Evolutionary conservation across 2,329 filamentous ascomycete genomes (phyloP).

Genomic region (Diaporthe destruens): DNA sequence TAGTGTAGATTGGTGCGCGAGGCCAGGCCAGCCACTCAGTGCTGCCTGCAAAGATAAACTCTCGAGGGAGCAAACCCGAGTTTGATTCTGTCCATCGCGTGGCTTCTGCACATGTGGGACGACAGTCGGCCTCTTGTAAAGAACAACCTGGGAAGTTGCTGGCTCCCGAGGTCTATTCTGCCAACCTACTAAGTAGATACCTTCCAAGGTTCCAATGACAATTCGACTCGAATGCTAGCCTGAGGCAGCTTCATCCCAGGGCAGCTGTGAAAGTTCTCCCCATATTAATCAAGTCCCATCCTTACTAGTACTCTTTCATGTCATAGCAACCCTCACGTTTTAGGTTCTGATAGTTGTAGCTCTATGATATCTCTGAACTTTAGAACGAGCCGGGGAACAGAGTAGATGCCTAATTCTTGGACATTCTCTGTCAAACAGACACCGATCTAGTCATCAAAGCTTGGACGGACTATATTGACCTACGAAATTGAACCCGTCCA

Average conservation of each 20-base stretch:
- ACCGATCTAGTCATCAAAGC: too few relatives aligned
- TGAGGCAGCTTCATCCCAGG: constrained; percentile 52
- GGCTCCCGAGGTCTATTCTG: too few relatives aligned
- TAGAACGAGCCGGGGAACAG: constrained; percentile 68
- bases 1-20: background rate
- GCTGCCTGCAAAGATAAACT: too few relatives aligned
- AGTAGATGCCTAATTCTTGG: constrained; percentile 55
- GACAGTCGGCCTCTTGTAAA: background rate
- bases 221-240: constrained; percentile 54
- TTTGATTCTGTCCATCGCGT: too few relatives aligned
- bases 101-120: too few relatives aligned
- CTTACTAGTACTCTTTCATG: constrained; percentile 60
- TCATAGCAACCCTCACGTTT: constrained; percentile 68
- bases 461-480: constrained; percentile 12
- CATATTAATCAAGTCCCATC: constrained; percentile 57
- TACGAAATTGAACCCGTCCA: constrained; percentile 81
- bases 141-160: background rate
- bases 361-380: constrained; percentile 77
- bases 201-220: constrained; percentile 59
- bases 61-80: too few relatives aligned
- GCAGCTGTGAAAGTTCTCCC: constrained; percentile 57
- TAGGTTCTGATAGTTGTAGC: constrained; percentile 72
- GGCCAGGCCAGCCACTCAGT: too few relatives aligned
- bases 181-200: too few relatives aligned
- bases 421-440: background rate